Conservation (phyloP, 805 yeast genomes). For the Blastobotrys attinorum region DNA sequence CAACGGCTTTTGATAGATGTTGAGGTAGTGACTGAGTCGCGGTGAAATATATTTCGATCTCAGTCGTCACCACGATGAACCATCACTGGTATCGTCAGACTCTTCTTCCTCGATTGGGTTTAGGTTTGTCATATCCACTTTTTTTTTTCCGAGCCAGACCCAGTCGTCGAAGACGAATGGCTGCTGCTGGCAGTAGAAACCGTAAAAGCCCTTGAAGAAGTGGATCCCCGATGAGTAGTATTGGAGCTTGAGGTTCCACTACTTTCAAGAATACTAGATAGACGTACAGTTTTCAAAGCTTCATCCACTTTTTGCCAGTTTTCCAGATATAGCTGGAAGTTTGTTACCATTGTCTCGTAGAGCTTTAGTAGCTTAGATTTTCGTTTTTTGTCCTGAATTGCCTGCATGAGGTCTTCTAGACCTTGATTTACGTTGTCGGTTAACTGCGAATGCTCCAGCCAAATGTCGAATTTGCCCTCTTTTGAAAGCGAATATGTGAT, state of each 20-base stretch:
- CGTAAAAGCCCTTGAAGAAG: not conserved
- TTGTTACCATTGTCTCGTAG: not conserved
- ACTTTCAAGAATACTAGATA: not conserved
- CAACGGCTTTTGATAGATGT: too few relatives aligned
- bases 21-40: too few relatives aligned
- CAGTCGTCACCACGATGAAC: too few relatives aligned
- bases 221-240: not conserved
- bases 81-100: too few relatives aligned
- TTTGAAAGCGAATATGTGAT: not conserved
- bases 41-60: too few relatives aligned
- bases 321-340: not conserved
- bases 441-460: constrained; percentile 1
- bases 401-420: not conserved
- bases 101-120: too few relatives aligned
- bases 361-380: not conserved
- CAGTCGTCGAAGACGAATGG: not conserved
- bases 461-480: not conserved
- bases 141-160: not conserved
- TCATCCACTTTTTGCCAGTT: not conserved
- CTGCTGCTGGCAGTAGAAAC: not conserved
- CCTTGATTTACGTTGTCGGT: not conserved
- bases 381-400: not conserved
- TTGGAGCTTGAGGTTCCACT: not conserved
- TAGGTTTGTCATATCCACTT: not conserved
- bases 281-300: too few relatives aligned